Conservation (phyloP, 495 filamentous ascomycete genomes). For the Haplographium delicatum region DNA sequence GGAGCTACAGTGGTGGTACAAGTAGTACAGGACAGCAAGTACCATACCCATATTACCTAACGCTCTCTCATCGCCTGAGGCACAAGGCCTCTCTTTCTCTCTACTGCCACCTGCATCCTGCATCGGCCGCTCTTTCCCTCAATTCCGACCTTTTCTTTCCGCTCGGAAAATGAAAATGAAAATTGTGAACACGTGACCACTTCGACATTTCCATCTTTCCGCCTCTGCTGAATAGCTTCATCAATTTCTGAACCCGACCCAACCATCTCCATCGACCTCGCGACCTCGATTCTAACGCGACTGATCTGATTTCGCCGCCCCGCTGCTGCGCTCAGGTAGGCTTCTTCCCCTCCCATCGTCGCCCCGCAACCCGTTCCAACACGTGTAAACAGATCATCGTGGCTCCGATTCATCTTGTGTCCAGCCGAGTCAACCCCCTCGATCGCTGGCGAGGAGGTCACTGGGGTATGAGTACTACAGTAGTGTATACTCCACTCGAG, state of each 20-base stretch:
- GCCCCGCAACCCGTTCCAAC: background rate
- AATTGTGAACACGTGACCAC: conserved; percentile 18
- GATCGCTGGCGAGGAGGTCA: conserved; percentile 49
- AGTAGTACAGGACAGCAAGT: too few relatives aligned
- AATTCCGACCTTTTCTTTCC: background rate
- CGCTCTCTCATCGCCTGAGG: background rate
- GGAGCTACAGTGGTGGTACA: too few relatives aligned
- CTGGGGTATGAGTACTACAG: conserved; percentile 47
- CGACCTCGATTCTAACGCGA: conserved; percentile 9
- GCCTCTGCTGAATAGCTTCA: conserved; percentile 13
- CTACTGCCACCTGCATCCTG: too few relatives aligned
- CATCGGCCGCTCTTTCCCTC: background rate
- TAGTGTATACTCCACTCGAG: conserved; percentile 79
- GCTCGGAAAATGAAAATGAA: too few relatives aligned
- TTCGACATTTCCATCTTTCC: conserved; percentile 6
- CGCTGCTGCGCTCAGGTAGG: background rate
- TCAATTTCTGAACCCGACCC: conserved; percentile 1
- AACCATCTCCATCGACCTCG: conserved; percentile 1
- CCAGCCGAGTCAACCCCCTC: conserved; percentile 43
- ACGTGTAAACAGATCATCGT: conserved; percentile 9
- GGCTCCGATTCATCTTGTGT: conserved; percentile 25
- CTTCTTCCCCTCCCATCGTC: background rate
- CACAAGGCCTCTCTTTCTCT: background rate
- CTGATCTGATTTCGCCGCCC: background rate
- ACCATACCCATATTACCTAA: too few relatives aligned